These are phyloP conservation scores for Pythium dissotocum DNA, from an alignment of 352 stramenopile genomes.

Conservation along the genomic window DNA sequence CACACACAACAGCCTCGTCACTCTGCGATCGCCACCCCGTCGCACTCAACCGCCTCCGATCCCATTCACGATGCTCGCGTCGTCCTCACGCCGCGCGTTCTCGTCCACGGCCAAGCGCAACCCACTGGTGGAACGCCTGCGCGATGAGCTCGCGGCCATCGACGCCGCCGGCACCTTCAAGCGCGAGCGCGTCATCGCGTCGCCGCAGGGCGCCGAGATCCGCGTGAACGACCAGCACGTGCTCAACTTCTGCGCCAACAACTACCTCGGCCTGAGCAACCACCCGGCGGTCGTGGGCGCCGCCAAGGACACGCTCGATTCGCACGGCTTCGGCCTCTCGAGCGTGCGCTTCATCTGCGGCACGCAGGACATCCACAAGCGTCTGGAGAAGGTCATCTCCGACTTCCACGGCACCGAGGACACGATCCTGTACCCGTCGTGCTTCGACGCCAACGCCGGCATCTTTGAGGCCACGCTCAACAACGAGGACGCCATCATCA, in stretches of 20 bases:
- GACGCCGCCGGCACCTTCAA: conserved; percentile 83
- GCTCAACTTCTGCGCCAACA: conserved; percentile 95
- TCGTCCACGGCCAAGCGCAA: conserved; percentile 53
- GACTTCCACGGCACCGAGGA: conserved; percentile 94
- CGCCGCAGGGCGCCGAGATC: conserved; percentile 80
- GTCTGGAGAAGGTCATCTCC: conserved; percentile 87
- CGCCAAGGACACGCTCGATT: conserved; percentile 80
- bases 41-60: not conserved
- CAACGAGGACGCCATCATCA: conserved; percentile 92
- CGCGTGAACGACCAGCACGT: conserved; percentile 69
- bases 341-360: conserved; percentile 95
- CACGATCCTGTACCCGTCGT: conserved; percentile 93
- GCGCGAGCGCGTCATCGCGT: conserved; percentile 90
- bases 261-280: conserved; percentile 93
- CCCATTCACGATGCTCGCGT: not conserved
- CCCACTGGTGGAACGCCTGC: conserved; percentile 72
- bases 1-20: not conserved
- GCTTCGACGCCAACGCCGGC: conserved; percentile 94
- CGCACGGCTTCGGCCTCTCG: conserved; percentile 89
- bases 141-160: conserved; percentile 70
- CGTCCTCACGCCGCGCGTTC: conserved; percentile 14
- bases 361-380: conserved; percentile 94
- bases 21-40: not conserved
- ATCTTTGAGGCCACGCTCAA: conserved; percentile 91
- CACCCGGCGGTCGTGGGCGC: conserved; percentile 84